Evolutionary conservation across 306 rosid species (phyloP).

Genomic region (Cicer pinnatifidum): DNA sequence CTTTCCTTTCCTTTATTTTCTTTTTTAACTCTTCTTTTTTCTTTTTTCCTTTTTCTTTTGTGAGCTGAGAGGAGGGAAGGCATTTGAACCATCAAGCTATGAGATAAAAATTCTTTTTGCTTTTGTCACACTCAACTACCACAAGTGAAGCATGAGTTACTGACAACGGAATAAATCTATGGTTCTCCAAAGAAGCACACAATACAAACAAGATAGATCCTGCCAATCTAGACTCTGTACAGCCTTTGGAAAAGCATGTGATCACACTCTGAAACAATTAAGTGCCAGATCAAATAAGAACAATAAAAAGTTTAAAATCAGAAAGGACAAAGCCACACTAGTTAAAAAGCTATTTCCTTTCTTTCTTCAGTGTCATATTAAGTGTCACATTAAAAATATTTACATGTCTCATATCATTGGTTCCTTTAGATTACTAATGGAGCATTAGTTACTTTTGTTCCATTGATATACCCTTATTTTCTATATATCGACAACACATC

Average conservation of each 20-base stretch:
- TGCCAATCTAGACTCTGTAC: constrained; percentile 50
- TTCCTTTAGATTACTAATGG: no score
- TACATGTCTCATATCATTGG: no score
- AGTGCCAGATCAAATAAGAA: constrained; percentile 49
- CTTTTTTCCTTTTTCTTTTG: constrained; percentile 34
- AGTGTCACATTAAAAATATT: no score
- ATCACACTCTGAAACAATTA: constrained; percentile 50
- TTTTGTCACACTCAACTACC: constrained; percentile 41
- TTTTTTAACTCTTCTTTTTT: neutral
- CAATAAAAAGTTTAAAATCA: constrained; percentile 47
- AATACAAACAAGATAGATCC: constrained; percentile 49
- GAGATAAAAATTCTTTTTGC: constrained; percentile 44
- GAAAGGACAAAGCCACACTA: constrained; percentile 53
- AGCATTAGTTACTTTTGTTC: no score
- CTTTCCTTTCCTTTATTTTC: constrained; percentile 16
- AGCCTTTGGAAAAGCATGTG: constrained; percentile 53
- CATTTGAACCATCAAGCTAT: constrained; percentile 43
- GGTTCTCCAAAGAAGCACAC: constrained; percentile 46
- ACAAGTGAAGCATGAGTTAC: constrained; percentile 43
- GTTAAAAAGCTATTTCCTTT: constrained; percentile 20
- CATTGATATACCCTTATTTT: no score
- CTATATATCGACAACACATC: no score
- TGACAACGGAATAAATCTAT: constrained; percentile 50
- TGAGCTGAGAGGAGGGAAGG: constrained; percentile 44
- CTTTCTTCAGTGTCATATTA: no score